Conservation (phyloP, 495 filamentous ascomycete genomes). For the Lepidopterella palustris region DNA sequence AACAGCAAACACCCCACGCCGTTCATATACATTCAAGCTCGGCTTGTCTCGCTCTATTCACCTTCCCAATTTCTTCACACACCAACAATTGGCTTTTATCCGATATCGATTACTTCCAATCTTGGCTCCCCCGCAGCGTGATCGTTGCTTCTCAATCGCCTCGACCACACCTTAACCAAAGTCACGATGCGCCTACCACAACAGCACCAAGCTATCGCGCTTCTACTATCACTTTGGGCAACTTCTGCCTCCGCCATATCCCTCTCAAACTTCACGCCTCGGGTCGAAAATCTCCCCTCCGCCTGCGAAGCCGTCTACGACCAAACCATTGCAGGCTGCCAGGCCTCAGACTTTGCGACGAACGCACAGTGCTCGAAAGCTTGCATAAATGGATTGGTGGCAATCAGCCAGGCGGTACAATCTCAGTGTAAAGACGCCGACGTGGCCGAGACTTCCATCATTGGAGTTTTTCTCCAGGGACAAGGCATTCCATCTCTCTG, state of each 20-base stretch:
- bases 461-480: conserved; percentile 22
- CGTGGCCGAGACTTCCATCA: conserved; percentile 19
- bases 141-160: background rate
- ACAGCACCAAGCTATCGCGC: background rate
- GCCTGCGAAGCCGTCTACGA: conserved; percentile 23
- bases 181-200: conserved; percentile 7
- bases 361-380: conserved; percentile 7
- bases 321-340: conserved; percentile 10
- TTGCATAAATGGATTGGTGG: conserved; percentile 18
- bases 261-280: conserved; percentile 24
- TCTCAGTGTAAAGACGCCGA: conserved; percentile 7
- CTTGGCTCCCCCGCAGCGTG: background rate
- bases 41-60: background rate
- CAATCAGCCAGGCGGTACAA: conserved; percentile 5
- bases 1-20: background rate
- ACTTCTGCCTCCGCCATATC: conserved; percentile 13
- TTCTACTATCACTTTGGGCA: conserved; percentile 7
- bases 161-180: background rate
- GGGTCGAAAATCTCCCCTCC: conserved; percentile 16
- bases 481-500: conserved; percentile 20
- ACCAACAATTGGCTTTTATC: too few species aligned
- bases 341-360: conserved; percentile 13
- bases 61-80: too few species aligned
- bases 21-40: background rate
- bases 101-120: background rate